These are phyloP conservation scores for Saccharomyces pastorianus DNA, from an alignment of 1,139 yeast species.

Conservation along the genomic window DNA sequence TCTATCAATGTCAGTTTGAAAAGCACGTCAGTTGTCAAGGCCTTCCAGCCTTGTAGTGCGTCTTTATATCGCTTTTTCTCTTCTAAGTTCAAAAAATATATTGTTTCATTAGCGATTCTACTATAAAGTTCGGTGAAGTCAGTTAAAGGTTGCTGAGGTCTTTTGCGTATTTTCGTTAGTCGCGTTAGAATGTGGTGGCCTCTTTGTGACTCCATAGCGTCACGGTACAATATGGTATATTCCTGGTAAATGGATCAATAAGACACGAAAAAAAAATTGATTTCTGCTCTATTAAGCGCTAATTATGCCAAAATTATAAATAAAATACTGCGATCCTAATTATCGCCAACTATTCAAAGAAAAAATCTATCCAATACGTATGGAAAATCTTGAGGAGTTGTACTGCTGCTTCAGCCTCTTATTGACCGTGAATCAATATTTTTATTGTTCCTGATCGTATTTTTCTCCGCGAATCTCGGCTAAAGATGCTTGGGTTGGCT, in stretches of 20 bases:
- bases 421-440: background rate
- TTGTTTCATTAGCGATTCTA: constrained; percentile 51
- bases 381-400: background rate
- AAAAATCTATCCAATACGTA: background rate
- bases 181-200: constrained; percentile 21
- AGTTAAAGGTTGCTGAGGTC: constrained; percentile 49
- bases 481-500: background rate
- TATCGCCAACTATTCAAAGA: background rate
- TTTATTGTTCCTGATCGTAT: background rate
- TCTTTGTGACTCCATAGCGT: constrained; percentile 17
- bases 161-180: constrained; percentile 38
- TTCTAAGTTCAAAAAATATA: constrained; percentile 50
- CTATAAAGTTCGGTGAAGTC: constrained; percentile 54
- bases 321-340: background rate
- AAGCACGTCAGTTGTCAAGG: constrained; percentile 52
- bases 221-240: background rate
- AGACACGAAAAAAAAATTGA: background rate
- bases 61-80: constrained; percentile 45
- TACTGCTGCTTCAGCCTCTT: background rate
- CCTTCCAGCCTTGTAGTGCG: constrained; percentile 66
- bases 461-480: background rate
- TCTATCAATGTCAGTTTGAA: constrained; percentile 51
- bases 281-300: background rate
- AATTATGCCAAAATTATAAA: background rate
- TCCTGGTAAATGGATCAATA: background rate